phyloP scores from a whole-genome alignment of 805 yeast genomes.

The Ogataea paradorogensis region DNA sequence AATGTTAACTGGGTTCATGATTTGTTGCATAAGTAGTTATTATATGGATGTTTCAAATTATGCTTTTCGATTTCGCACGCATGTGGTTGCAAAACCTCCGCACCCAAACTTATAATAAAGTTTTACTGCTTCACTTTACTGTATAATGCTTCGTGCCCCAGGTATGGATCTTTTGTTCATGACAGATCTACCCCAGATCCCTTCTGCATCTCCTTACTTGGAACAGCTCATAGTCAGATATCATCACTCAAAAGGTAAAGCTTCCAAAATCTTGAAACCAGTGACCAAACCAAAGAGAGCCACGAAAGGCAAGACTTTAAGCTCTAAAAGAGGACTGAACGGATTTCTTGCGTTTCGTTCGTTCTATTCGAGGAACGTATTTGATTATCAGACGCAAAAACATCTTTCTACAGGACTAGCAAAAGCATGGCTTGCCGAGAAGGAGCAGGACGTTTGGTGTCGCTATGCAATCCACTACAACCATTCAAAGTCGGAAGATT shows the following conservation, averaged over 20 bases:
- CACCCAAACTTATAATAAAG: not conserved
- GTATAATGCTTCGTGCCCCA: not conserved
- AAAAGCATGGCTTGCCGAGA: constrained; percentile 29
- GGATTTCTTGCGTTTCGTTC: constrained; percentile 21
- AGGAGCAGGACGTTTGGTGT: constrained; percentile 30
- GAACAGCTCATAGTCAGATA: constrained; percentile 1
- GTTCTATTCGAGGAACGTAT: constrained; percentile 14
- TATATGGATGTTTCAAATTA: constrained; percentile 1
- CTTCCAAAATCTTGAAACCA: not conserved
- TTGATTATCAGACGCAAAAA: constrained; percentile 11
- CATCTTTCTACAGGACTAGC: constrained; percentile 14
- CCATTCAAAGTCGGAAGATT: constrained; percentile 2
- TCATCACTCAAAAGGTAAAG: not conserved
- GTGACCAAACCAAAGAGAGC: not conserved
- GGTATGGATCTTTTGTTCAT: constrained; percentile 1
- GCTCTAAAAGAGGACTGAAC: constrained; percentile 11
- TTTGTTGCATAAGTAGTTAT: not conserved
- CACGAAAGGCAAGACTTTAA: not conserved
- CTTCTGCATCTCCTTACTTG: constrained; percentile 9
- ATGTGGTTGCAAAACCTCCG: not conserved
- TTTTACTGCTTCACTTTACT: not conserved
- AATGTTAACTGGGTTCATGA: not conserved
- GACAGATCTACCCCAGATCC: constrained; percentile 11
- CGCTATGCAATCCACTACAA: constrained; percentile 34
- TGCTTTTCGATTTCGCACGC: constrained; percentile 2